These are phyloP conservation scores for Suillus placidus DNA, from an alignment of 768 basidiomycete genomes.

Conservation along the genomic window DNA sequence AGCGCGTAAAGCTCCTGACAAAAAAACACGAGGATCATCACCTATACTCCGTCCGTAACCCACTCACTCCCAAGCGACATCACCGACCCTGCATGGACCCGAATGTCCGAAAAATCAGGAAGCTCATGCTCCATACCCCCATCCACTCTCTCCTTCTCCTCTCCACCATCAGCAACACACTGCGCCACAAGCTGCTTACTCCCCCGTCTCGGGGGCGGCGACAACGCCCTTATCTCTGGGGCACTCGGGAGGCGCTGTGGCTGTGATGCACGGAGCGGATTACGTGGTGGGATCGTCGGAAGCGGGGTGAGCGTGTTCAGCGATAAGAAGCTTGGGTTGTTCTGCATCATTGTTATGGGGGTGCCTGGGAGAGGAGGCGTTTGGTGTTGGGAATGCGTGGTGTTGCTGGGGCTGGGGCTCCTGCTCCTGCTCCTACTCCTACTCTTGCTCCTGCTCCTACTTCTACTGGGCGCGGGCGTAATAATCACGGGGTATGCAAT, in stretches of 20 bases:
- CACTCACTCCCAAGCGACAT: constrained; percentile 48
- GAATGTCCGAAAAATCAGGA: constrained; percentile 21
- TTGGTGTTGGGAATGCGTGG: constrained; percentile 33
- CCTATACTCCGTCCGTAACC: background rate
- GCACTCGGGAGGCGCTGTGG: constrained; percentile 31
- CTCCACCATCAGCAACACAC: background rate
- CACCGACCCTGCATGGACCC: constrained; percentile 42
- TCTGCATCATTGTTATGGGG: constrained; percentile 53
- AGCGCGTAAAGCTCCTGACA: background rate
- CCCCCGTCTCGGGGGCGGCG: constrained; percentile 67
- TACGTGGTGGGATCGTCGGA: constrained; percentile 23
- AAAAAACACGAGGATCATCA: background rate
- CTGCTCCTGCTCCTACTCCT: background rate
- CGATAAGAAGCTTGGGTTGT: constrained; percentile 66
- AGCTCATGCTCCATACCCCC: constrained; percentile 17
- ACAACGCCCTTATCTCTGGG: constrained; percentile 51
- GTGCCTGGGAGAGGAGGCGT: constrained; percentile 19
- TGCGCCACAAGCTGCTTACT: constrained; percentile 47
- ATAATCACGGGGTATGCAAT: background rate
- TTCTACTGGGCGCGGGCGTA: background rate
- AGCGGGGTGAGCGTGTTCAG: constrained; percentile 48
- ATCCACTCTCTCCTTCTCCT: background rate
- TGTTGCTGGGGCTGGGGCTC: constrained; percentile 14
- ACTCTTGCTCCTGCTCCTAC: constrained; percentile 13
- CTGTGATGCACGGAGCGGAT: constrained; percentile 30